Percentiles rank a stretch among this genome's conserved stretches.
phyloP scores from a whole-genome alignment of 164 flowering plant species.

The Aristolochia fimbriata region DNA sequence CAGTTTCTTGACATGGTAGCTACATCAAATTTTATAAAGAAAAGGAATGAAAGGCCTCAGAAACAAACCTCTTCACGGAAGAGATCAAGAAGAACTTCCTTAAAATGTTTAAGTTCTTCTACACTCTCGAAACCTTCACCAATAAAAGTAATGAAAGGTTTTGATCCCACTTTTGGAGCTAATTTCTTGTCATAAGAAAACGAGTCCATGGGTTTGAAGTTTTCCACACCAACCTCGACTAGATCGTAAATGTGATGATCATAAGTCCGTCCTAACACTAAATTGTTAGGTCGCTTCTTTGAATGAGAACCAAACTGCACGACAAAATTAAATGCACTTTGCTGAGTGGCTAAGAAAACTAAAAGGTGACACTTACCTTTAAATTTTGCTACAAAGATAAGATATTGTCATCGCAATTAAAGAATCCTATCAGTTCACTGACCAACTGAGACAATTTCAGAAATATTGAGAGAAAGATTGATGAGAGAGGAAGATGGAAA shows the following conservation, averaged over 20 bases:
- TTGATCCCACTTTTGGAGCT: slow-evolving; percentile 67
- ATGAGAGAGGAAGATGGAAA: no score
- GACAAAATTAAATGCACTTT: background rate
- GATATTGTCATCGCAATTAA: no score
- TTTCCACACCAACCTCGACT: slow-evolving; percentile 89
- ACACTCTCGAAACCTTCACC: slow-evolving; percentile 88
- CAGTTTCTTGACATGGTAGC: no score
- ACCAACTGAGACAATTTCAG: no score
- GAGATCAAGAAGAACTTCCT: slow-evolving; percentile 80
- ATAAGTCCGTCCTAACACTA: slow-evolving; percentile 73
- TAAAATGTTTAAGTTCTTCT: slow-evolving; percentile 79
- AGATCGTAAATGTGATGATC: slow-evolving; percentile 93
- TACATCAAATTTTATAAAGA: no score
- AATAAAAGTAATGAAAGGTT: slow-evolving; percentile 73
- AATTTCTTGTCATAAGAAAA: slow-evolving; percentile 66
- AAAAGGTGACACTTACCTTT: no score
- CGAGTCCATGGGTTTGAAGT: slow-evolving; percentile 53
- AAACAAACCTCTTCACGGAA: slow-evolving; percentile 73
- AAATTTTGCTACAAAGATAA: no score
- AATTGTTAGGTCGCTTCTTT: slow-evolving; percentile 86
- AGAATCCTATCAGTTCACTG: no score
- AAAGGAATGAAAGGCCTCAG: background rate
- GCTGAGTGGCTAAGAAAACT: background rate
- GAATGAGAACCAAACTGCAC: slow-evolving; percentile 83
- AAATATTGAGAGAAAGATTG: no score